phyloP scores from a whole-genome alignment of 257 asterid species.

The Fraxinus quadrangulata region DNA sequence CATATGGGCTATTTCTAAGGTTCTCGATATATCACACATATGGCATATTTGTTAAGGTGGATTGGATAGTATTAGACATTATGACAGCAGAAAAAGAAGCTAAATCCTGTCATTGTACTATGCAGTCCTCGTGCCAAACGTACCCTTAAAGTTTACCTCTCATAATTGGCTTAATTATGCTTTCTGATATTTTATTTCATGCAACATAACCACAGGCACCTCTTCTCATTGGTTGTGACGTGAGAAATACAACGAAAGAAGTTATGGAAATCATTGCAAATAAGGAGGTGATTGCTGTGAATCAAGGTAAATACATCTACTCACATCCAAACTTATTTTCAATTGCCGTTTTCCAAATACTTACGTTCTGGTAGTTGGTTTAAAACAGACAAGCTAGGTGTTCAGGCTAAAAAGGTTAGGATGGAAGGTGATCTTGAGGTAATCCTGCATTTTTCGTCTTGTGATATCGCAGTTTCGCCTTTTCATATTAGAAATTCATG shows the following conservation, averaged over 20 bases:
- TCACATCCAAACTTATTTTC: not conserved
- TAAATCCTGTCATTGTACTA: not conserved
- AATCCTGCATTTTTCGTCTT: slow-evolving; percentile 17
- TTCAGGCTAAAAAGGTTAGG: slow-evolving; percentile 84
- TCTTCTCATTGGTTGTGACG: slow-evolving; percentile 85
- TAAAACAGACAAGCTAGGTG: slow-evolving; percentile 63
- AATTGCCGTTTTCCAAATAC: not conserved
- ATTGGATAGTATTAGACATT: not conserved
- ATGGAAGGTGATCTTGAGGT: slow-evolving; percentile 86
- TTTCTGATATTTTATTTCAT: not conserved
- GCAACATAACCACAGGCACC: slow-evolving; percentile 56
- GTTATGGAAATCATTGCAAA: slow-evolving; percentile 61
- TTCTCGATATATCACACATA: not conserved
- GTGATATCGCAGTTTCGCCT: not conserved
- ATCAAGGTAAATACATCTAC: slow-evolving; percentile 59
- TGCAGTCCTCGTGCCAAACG: not conserved
- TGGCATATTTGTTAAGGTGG: not conserved
- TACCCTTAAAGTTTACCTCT: not conserved
- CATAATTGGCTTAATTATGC: not conserved
- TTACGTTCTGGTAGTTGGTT: not conserved
- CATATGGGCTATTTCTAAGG: slow-evolving; percentile 92
- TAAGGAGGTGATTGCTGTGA: slow-evolving; percentile 71
- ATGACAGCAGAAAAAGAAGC: not conserved
- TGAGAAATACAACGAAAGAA: slow-evolving; percentile 59
- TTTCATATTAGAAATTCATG: not conserved